A percentile compares a stretch with the other conserved stretches of the same genome.
phyloP scores from a whole-genome alignment of 2,329 filamentous ascomycete genomes.

The Aspergillus awamori region DNA sequence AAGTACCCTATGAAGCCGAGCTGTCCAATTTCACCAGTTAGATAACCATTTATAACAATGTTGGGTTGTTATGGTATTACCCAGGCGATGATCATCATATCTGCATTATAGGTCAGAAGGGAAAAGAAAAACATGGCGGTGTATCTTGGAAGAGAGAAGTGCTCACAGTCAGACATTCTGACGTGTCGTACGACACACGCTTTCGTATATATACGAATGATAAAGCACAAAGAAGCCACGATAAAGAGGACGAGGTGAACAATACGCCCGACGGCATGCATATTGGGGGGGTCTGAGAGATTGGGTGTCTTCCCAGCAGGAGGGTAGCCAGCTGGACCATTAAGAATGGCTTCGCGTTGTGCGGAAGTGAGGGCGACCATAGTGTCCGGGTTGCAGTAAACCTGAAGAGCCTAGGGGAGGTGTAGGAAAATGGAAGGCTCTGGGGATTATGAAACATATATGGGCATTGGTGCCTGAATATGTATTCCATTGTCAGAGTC shows the following conservation, averaged over 20 bases:
- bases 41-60: background rate
- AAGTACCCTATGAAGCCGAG: constrained; percentile 6
- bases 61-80: background rate
- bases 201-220: constrained; percentile 11
- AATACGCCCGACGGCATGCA: background rate
- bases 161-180: constrained; percentile 11
- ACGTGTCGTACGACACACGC: constrained; percentile 1
- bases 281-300: constrained; percentile 4
- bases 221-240: background rate
- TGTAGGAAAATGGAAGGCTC: no score
- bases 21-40: background rate
- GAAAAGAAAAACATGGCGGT: no score
- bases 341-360: constrained; percentile 4
- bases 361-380: background rate
- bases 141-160: background rate
- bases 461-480: no score
- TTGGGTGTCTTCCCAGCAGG: constrained; percentile 7
- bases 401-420: no score
- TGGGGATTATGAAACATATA: no score
- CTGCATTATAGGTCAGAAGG: background rate
- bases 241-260: background rate
- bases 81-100: constrained; percentile 9
- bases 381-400: no score
- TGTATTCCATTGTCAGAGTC: no score
- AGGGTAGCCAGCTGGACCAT: background rate